Conservation (phyloP, 176 grass and related monocot genomes). For the Oryza meridionalis region DNA sequence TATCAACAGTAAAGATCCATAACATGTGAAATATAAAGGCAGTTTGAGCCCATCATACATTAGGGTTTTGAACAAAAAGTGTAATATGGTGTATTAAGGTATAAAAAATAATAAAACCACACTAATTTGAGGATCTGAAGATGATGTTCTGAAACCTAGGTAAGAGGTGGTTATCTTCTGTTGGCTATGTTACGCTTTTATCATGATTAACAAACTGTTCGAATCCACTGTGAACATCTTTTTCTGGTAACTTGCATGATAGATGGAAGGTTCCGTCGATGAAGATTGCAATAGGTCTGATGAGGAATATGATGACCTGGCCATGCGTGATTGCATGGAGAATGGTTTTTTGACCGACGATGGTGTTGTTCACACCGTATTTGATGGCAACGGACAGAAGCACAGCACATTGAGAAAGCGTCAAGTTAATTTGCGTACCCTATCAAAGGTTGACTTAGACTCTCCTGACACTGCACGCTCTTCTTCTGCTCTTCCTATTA, state of each 20-base stretch:
- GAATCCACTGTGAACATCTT: background rate
- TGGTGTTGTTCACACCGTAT: slow-evolving; percentile 35
- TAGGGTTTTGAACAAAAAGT: background rate
- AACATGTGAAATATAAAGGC: background rate
- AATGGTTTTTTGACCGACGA: slow-evolving; percentile 67
- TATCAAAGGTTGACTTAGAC: slow-evolving; percentile 44
- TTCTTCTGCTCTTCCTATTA: slow-evolving; percentile 16
- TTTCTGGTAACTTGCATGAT: slow-evolving; percentile 20
- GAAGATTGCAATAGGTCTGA: slow-evolving; percentile 84
- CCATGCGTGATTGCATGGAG: slow-evolving; percentile 63
- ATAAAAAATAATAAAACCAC: slow-evolving; percentile 2
- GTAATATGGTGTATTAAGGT: background rate
- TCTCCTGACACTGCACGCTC: slow-evolving; percentile 43
- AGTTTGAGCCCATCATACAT: background rate
- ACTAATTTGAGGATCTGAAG: slow-evolving; percentile 8
- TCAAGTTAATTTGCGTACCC: slow-evolving; percentile 43
- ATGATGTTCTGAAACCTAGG: background rate
- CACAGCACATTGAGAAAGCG: slow-evolving; percentile 39
- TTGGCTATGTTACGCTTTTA: slow-evolving; percentile 6
- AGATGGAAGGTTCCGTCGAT: slow-evolving; percentile 92
- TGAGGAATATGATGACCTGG: slow-evolving; percentile 91
- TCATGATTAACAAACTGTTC: background rate
- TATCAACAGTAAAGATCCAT: background rate
- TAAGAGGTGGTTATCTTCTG: background rate
- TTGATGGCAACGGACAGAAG: slow-evolving; percentile 18